Conservation (phyloP, 2,329 filamentous ascomycete species). For the Penicillium crustosum region DNA sequence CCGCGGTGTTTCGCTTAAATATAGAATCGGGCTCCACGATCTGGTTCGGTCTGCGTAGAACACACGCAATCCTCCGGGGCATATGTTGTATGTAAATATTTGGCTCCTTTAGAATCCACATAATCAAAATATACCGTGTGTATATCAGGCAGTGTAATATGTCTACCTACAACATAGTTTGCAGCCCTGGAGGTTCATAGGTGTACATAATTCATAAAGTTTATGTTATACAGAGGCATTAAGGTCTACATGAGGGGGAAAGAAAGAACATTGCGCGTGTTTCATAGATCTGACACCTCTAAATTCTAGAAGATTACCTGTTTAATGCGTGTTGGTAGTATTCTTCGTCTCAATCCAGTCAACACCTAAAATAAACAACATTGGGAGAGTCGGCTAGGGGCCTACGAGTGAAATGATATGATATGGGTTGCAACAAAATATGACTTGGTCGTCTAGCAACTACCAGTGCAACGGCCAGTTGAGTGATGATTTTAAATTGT, state of each 20-base stretch:
- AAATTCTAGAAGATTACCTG: not conserved
- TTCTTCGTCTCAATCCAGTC: not conserved
- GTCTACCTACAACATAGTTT: not conserved
- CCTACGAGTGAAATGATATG: not conserved
- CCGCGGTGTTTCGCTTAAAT: slow-evolving; percentile 13
- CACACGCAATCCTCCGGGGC: not conserved
- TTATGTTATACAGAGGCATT: not conserved
- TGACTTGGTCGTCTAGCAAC: not conserved
- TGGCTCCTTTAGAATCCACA: not conserved
- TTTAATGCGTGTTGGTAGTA: not conserved
- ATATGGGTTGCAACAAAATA: not conserved
- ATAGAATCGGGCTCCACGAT: slow-evolving; percentile 11
- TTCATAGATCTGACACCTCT: not conserved
- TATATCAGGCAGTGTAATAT: not conserved
- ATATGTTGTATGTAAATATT: not conserved
- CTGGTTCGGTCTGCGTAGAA: not conserved
- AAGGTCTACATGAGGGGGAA: not conserved
- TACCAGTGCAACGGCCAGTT: not conserved
- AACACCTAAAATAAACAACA: not conserved
- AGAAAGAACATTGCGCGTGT: not conserved
- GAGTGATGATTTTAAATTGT: not conserved
- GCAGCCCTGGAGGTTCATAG: not conserved
- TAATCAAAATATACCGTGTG: not conserved
- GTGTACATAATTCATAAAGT: too few relatives aligned
- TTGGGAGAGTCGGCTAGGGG: not conserved